phyloP scores from a whole-genome alignment of 495 filamentous ascomycete species.

The Hypoxylon lenormandii region DNA sequence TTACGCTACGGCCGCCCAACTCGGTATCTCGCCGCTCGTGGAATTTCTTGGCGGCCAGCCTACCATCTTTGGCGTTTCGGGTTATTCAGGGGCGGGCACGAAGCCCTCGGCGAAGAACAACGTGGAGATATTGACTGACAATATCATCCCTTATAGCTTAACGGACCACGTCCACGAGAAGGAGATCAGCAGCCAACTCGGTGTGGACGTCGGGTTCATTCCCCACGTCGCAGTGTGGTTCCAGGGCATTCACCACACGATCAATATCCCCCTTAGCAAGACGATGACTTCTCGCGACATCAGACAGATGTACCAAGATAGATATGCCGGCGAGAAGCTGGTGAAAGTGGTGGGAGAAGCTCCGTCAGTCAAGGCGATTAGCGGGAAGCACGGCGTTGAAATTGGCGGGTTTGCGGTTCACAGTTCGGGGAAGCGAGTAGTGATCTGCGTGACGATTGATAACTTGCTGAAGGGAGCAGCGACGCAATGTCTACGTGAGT shows the following conservation, averaged over 20 bases:
- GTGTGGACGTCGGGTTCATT: constrained; percentile 82
- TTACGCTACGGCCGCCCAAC: constrained; percentile 95
- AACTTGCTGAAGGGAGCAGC: constrained; percentile 96
- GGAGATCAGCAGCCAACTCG: constrained; percentile 85
- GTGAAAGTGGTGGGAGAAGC: constrained; percentile 91
- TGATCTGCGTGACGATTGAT: constrained; percentile 97
- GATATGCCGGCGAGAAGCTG: constrained; percentile 93
- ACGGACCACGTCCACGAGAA: constrained; percentile 97
- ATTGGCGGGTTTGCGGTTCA: constrained; percentile 96
- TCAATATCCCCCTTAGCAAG: constrained; percentile 85
- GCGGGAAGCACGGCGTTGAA: constrained; percentile 90
- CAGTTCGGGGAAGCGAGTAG: constrained; percentile 85
- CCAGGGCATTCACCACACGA: constrained; percentile 93
- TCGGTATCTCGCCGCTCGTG: constrained; percentile 87
- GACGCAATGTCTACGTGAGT: constrained; percentile 92
- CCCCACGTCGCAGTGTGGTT: constrained; percentile 98
- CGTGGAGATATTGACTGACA: constrained; percentile 84
- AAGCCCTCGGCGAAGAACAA: constrained; percentile 97
- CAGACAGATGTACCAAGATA: constrained; percentile 92
- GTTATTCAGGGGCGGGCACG: constrained; percentile 95
- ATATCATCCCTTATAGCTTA: constrained; percentile 90
- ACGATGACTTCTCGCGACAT: constrained; percentile 91
- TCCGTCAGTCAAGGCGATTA: constrained; percentile 87
- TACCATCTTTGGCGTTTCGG: constrained; percentile 90
- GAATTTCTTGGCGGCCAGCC: constrained; percentile 82